Evolutionary conservation across 2,329 filamentous ascomycete genomes (phyloP).

Genomic region (Corinectria fuckeliana): DNA sequence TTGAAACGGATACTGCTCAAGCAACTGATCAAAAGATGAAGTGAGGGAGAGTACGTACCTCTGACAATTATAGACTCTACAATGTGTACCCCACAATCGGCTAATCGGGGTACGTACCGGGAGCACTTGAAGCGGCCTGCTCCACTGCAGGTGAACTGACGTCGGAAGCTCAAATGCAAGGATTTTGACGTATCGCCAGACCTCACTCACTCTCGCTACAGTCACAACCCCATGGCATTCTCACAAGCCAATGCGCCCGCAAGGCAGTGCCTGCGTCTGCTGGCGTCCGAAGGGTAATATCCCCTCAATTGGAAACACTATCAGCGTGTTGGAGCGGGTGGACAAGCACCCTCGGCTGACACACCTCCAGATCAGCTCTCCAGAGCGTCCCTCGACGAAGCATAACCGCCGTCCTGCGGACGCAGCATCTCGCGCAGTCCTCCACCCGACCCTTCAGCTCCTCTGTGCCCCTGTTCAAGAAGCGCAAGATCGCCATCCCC

Average conservation of each 20-base stretch:
- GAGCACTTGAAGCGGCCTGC: conserved; percentile 4
- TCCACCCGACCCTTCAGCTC: conserved; percentile 40
- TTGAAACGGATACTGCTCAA: too few species aligned
- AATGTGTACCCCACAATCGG: neutral
- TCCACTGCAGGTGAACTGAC: conserved; percentile 38
- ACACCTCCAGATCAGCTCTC: conserved; percentile 21
- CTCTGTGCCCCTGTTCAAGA: conserved; percentile 43
- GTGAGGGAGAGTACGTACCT: neutral
- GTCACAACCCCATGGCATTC: conserved; percentile 28
- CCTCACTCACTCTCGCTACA: neutral
- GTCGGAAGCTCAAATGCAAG: conserved; percentile 30
- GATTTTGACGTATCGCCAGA: conserved; percentile 23
- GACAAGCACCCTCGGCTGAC: conserved; percentile 18
- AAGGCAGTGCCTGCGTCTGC: conserved; percentile 30
- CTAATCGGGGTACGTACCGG: conserved; percentile 7
- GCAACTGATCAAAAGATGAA: too few species aligned
- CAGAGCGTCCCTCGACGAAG: conserved; percentile 19
- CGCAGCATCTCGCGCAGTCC: conserved; percentile 1
- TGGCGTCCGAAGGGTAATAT: conserved; percentile 36
- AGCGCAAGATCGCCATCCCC: conserved; percentile 46
- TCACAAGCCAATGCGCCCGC: conserved; percentile 34
- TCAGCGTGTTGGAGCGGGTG: neutral
- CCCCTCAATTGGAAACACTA: neutral
- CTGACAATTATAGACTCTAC: neutral
- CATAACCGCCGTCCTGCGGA: neutral